Percentiles rank a stretch among this genome's conserved stretches.
These are phyloP conservation scores for Wickerhamiella australiensis DNA, from an alignment of 805 yeast species.

Conservation along the genomic window DNA sequence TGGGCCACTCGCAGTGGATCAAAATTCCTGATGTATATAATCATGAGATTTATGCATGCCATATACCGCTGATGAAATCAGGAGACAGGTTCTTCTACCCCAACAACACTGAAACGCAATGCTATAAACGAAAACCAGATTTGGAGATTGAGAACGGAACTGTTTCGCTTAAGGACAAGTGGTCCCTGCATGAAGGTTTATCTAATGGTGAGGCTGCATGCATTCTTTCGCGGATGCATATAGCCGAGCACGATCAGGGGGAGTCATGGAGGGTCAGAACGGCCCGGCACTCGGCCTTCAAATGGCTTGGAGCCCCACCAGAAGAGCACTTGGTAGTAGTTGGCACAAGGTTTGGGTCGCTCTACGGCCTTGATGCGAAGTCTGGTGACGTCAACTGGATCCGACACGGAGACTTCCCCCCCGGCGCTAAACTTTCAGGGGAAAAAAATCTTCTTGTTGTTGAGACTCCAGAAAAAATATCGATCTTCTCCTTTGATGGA, in stretches of 20 bases:
- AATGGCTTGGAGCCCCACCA: neutral
- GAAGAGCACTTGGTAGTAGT: neutral
- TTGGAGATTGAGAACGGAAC: neutral
- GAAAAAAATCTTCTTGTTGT: neutral
- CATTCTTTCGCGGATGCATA: neutral
- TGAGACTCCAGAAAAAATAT: neutral
- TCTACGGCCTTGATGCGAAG: conserved; percentile 1
- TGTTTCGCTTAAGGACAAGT: neutral
- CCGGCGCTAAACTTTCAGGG: neutral
- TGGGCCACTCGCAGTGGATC: neutral
- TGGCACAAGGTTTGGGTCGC: neutral
- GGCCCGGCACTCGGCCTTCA: neutral
- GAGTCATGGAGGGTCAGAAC: neutral
- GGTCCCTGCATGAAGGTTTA: conserved; percentile 8
- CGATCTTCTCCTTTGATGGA: neutral
- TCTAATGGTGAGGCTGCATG: conserved; percentile 3
- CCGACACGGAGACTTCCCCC: neutral
- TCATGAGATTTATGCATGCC: neutral
- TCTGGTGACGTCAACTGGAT: neutral
- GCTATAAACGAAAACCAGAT: neutral
- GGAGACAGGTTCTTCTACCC: no score
- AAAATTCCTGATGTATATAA: neutral
- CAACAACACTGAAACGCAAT: neutral
- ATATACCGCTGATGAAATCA: neutral
- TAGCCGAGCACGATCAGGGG: neutral